Evolutionary conservation across 768 basidiomycete species (phyloP).

Genomic region (Russula olivacea): DNA sequence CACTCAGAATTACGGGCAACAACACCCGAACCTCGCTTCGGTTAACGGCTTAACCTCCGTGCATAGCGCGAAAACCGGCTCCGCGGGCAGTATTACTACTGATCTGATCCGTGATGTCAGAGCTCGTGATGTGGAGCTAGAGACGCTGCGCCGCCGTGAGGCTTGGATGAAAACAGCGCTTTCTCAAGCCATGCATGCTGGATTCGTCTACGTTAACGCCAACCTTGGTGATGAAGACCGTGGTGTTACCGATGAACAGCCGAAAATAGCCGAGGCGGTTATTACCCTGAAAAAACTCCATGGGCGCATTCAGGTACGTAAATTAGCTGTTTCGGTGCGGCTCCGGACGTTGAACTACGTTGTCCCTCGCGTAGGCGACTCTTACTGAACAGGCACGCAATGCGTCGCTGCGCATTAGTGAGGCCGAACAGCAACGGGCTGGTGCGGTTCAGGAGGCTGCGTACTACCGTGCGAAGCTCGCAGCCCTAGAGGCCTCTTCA

Average conservation of each 20-base stretch:
- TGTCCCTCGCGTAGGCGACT: constrained; percentile 43
- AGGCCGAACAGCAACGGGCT: constrained; percentile 69
- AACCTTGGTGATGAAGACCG: constrained; percentile 43
- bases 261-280: constrained; percentile 60
- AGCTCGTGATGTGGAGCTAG: constrained; percentile 76
- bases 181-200: constrained; percentile 64
- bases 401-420: constrained; percentile 70
- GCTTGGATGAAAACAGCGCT: constrained; percentile 83
- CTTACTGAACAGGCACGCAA: constrained; percentile 70
- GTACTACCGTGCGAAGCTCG: constrained; percentile 92
- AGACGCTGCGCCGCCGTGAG: constrained; percentile 68
- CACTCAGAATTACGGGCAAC: constrained; percentile 53
- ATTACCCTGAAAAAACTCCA: constrained; percentile 84
- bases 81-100: constrained; percentile 62
- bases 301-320: constrained; percentile 75
- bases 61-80: constrained; percentile 43
- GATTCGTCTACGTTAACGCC: constrained; percentile 57
- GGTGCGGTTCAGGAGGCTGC: constrained; percentile 91
- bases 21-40: constrained; percentile 34
- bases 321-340: background rate
- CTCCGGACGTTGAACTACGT: background rate
- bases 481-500: constrained; percentile 69
- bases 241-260: constrained; percentile 39
- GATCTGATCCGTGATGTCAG: constrained; percentile 78
- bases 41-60: constrained; percentile 46